Evolutionary conservation across 345 rosid species (phyloP).

Genomic region (Theobroma cacao): DNA sequence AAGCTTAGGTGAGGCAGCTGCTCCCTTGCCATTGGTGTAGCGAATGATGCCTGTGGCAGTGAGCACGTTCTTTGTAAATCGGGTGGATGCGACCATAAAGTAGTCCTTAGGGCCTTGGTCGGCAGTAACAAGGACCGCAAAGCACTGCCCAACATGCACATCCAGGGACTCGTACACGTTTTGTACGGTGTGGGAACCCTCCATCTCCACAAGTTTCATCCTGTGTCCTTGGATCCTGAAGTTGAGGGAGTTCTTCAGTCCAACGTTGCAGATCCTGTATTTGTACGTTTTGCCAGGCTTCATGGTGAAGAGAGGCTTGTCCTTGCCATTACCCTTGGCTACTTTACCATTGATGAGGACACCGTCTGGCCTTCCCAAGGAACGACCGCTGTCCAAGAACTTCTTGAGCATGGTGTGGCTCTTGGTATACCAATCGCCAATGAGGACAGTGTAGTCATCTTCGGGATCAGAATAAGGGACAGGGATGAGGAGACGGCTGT

Average conservation of each 20-base stretch:
- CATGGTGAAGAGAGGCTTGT: conserved; percentile 53
- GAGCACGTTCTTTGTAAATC: conserved; percentile 43
- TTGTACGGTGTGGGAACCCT: conserved; percentile 67
- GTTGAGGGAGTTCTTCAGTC: conserved; percentile 54
- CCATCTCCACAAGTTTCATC: conserved; percentile 69
- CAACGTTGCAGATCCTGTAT: conserved; percentile 67
- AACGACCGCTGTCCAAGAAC: conserved; percentile 49
- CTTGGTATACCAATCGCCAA: conserved; percentile 63
- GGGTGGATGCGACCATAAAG: conserved; percentile 58
- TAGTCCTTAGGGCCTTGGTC: conserved; percentile 54
- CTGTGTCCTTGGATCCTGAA: conserved; percentile 63
- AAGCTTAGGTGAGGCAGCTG: conserved; percentile 42
- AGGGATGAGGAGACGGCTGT: conserved; percentile 70
- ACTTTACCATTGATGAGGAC: conserved; percentile 61
- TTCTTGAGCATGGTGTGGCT: conserved; percentile 41
- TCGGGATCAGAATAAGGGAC: conserved; percentile 63
- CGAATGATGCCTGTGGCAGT: conserved; percentile 43
- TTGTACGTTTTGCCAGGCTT: conserved; percentile 58
- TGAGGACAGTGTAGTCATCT: conserved; percentile 64
- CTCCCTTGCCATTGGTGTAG: conserved; percentile 40
- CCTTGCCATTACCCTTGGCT: conserved; percentile 34
- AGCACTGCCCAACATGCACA: conserved; percentile 68
- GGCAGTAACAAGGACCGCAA: conserved; percentile 48
- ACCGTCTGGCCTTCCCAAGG: conserved; percentile 54
- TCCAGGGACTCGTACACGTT: conserved; percentile 64